phyloP scores from a whole-genome alignment of 1,284 basidiomycete species.

The Testicularia cyperi region DNA sequence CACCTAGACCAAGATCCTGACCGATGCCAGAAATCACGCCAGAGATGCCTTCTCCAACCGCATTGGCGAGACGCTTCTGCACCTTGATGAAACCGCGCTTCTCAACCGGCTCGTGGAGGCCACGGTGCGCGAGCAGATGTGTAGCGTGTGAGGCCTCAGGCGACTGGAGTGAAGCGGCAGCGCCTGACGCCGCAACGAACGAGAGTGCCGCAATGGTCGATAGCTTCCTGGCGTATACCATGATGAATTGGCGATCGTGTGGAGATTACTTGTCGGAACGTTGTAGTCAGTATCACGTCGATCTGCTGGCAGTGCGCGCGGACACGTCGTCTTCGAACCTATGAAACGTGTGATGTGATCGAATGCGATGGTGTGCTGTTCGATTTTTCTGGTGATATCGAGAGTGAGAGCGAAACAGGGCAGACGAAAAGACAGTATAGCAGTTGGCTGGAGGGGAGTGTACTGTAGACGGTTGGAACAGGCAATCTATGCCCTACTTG shows the following conservation, averaged over 20 bases:
- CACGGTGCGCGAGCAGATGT: constrained; percentile 11
- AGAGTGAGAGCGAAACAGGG: too few species aligned
- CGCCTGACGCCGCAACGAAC: constrained; percentile 14
- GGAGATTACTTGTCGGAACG: not conserved
- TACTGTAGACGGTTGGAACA: too few species aligned
- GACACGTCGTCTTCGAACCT: too few species aligned
- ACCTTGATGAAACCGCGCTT: constrained; percentile 21
- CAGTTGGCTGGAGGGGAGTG: too few species aligned
- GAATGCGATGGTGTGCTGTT: too few species aligned
- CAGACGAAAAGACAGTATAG: too few species aligned
- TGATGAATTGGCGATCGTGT: constrained; percentile 1
- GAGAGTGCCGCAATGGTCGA: constrained; percentile 25
- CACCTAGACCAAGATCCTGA: constrained; percentile 15
- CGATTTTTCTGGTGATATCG: too few species aligned
- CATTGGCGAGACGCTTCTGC: constrained; percentile 19
- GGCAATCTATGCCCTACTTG: too few species aligned
- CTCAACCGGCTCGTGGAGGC: constrained; percentile 11
- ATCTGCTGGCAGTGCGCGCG: too few species aligned
- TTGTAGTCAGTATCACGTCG: too few species aligned
- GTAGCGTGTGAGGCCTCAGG: constrained; percentile 14
- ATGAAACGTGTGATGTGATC: too few species aligned
- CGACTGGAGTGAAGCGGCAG: constrained; percentile 14
- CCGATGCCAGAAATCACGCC: constrained; percentile 19
- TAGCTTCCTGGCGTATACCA: constrained; percentile 21
- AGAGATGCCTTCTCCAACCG: constrained; percentile 12